Evolutionary conservation across 2,329 filamentous ascomycete genomes (phyloP).

Genomic region (Colletotrichum eleusines): DNA sequence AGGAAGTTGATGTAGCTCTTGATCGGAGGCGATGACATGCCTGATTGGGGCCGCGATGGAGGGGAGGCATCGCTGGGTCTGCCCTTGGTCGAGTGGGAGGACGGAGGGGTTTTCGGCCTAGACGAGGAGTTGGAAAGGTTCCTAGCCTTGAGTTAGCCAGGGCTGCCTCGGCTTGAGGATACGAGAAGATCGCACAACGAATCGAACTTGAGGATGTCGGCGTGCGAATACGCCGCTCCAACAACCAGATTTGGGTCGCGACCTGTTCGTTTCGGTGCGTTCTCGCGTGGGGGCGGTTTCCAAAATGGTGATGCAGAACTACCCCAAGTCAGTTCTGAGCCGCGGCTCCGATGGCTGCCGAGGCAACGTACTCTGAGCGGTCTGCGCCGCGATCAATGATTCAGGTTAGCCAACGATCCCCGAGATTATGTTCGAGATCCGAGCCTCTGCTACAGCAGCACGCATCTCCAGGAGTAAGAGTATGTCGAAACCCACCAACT

Average conservation of each 20-base stretch:
- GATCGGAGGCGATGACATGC: slow-evolving; percentile 72
- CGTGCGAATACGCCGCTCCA: slow-evolving; percentile 95
- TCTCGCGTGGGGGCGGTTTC: slow-evolving; percentile 70
- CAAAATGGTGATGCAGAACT: slow-evolving; percentile 93
- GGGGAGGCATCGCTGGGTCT: slow-evolving; percentile 68
- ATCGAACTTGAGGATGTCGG: slow-evolving; percentile 91
- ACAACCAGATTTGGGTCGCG: slow-evolving; percentile 82
- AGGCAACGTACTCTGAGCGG: slow-evolving; percentile 70
- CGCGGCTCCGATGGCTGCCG: slow-evolving; percentile 46
- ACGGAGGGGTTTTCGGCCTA: slow-evolving; percentile 81
- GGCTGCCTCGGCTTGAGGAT: neutral
- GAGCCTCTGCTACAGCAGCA: slow-evolving; percentile 18
- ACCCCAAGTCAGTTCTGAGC: slow-evolving; percentile 47
- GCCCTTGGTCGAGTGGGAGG: slow-evolving; percentile 66
- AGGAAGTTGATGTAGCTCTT: slow-evolving; percentile 85
- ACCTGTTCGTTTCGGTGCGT: slow-evolving; percentile 64
- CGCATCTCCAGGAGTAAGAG: slow-evolving; percentile 28
- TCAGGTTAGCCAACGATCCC: slow-evolving; percentile 42
- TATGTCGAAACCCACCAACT: slow-evolving; percentile 78
- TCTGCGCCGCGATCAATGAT: slow-evolving; percentile 55
- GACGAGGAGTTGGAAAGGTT: slow-evolving; percentile 70
- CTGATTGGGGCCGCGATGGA: slow-evolving; percentile 64
- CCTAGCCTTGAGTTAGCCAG: slow-evolving; percentile 53
- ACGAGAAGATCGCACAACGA: slow-evolving; percentile 71
- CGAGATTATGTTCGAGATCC: slow-evolving; percentile 13